phyloP scores from a whole-genome alignment of 2,329 filamentous ascomycete genomes.

The Phoma sp. region DNA sequence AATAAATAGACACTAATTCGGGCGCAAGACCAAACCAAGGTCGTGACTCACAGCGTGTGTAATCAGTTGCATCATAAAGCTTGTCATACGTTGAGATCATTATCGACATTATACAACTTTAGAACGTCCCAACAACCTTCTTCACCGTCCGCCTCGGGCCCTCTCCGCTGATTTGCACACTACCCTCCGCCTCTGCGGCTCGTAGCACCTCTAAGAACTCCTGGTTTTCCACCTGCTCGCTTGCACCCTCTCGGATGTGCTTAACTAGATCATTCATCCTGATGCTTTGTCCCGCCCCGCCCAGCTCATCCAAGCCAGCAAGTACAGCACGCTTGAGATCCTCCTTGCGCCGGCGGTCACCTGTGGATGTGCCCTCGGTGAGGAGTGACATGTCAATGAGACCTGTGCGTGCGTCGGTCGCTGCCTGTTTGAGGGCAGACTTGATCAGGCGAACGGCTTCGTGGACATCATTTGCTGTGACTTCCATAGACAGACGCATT shows the following conservation, averaged over 20 bases:
- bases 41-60: no score
- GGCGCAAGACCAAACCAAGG: no score
- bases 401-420: slow-evolving; percentile 89
- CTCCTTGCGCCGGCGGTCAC: slow-evolving; percentile 80
- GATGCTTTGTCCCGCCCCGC: slow-evolving; percentile 64
- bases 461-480: slow-evolving; percentile 80
- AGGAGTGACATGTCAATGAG: slow-evolving; percentile 96
- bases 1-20: no score
- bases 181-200: slow-evolving; percentile 81
- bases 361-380: slow-evolving; percentile 89
- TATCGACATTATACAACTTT: background rate
- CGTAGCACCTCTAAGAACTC: slow-evolving; percentile 87
- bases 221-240: slow-evolving; percentile 69
- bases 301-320: slow-evolving; percentile 77
- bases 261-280: slow-evolving; percentile 80
- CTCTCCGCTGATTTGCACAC: slow-evolving; percentile 80
- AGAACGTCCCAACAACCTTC: slow-evolving; percentile 60
- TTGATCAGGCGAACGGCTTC: slow-evolving; percentile 95
- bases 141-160: slow-evolving; percentile 82
- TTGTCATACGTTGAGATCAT: background rate
- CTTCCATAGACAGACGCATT: slow-evolving; percentile 82
- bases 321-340: slow-evolving; percentile 85
- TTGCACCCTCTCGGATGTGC: slow-evolving; percentile 65
- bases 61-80: background rate
- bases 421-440: slow-evolving; percentile 91